Conservation (phyloP, 129 eudicot species). For the Cynara cardunculus region DNA sequence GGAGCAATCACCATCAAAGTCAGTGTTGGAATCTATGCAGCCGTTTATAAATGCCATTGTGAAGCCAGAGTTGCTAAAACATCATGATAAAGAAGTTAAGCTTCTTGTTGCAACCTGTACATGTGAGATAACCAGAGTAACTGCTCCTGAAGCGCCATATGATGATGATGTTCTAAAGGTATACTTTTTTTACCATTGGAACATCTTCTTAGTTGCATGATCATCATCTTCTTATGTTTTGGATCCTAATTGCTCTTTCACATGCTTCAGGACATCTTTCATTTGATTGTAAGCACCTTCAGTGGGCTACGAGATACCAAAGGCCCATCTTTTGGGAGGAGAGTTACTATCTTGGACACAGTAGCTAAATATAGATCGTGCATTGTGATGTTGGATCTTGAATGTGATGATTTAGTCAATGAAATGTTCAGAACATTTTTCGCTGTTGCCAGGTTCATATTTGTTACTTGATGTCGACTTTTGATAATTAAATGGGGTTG, state of each 20-base stretch:
- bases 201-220: slow-evolving; percentile 5
- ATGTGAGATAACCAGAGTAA: slow-evolving; percentile 90
- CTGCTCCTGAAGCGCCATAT: slow-evolving; percentile 98
- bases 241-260: slow-evolving; percentile 10
- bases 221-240: neutral
- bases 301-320: slow-evolving; percentile 78
- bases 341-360: slow-evolving; percentile 84
- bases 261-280: slow-evolving; percentile 70
- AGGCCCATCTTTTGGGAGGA: slow-evolving; percentile 83
- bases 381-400: slow-evolving; percentile 98
- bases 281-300: slow-evolving; percentile 79
- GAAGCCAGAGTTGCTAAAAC: slow-evolving; percentile 79
- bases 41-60: slow-evolving; percentile 69
- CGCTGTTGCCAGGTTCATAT: slow-evolving; percentile 73
- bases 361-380: slow-evolving; percentile 94
- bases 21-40: slow-evolving; percentile 70
- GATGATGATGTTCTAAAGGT: slow-evolving; percentile 87
- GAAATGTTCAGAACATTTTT: slow-evolving; percentile 84
- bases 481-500: slow-evolving; percentile 3
- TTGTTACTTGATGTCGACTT: slow-evolving; percentile 9
- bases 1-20: slow-evolving; percentile 76
- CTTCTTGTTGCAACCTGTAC: slow-evolving; percentile 89
- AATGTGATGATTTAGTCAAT: slow-evolving; percentile 81
- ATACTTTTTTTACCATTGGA: neutral
- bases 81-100: slow-evolving; percentile 86